phyloP scores from a whole-genome alignment of 306 rosid genomes.

The Sophora flavescens region DNA sequence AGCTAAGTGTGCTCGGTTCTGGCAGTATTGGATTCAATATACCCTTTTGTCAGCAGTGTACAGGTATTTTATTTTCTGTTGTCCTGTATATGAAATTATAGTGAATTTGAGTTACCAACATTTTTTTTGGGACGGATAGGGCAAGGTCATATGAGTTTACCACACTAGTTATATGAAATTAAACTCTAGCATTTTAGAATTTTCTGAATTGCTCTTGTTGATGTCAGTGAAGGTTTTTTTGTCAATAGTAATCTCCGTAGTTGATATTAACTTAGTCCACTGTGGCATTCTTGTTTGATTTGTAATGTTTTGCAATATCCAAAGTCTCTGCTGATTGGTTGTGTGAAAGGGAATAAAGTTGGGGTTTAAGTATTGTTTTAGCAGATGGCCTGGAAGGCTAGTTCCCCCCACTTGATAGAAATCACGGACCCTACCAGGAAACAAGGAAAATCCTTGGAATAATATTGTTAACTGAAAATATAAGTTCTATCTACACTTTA shows the following conservation, averaged over 20 bases:
- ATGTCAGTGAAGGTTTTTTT: neutral
- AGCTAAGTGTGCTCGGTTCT: slow-evolving; percentile 57
- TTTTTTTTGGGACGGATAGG: slow-evolving; percentile 11
- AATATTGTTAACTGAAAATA: too few relatives aligned
- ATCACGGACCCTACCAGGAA: neutral
- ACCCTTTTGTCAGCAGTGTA: slow-evolving; percentile 83
- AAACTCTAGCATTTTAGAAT: slow-evolving; percentile 1
- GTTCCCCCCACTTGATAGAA: neutral
- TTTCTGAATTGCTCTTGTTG: neutral
- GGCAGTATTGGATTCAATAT: slow-evolving; percentile 58
- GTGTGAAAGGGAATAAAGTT: neutral
- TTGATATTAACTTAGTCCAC: neutral
- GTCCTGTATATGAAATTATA: slow-evolving; percentile 30
- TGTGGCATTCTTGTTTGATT: neutral
- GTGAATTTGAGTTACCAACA: neutral
- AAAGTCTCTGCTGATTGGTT: neutral
- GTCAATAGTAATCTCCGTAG: neutral
- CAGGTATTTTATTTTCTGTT: slow-evolving; percentile 68
- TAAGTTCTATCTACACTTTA: too few relatives aligned
- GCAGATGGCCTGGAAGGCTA: neutral
- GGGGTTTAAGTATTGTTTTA: neutral
- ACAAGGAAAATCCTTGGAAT: neutral
- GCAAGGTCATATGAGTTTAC: neutral
- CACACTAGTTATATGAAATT: neutral
- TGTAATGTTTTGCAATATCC: neutral